Conservation (phyloP, 371 early-diverging fungal species). For the Smittium culicis region DNA sequence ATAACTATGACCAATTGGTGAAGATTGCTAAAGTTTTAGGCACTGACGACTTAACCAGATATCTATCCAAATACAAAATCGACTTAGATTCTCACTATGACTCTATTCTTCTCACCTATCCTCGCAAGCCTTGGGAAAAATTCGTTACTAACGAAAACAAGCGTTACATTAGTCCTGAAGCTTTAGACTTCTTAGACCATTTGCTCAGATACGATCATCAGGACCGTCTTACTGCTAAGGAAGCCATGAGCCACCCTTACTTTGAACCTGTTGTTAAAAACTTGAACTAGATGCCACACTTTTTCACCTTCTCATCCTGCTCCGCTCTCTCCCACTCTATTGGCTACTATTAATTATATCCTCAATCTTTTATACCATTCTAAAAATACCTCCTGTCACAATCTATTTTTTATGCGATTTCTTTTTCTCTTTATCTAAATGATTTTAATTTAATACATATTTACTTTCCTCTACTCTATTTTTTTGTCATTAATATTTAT, state of each 20-base stretch:
- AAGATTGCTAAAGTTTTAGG: slow-evolving; percentile 96
- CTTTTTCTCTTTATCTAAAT: no score
- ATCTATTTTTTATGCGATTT: no score
- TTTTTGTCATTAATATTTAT: no score
- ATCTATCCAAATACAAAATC: slow-evolving; percentile 91
- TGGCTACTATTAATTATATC: no score
- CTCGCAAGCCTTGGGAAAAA: slow-evolving; percentile 87
- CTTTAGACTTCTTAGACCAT: slow-evolving; percentile 87
- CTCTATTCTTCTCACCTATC: slow-evolving; percentile 65
- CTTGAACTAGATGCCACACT: background rate
- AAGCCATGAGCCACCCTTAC: slow-evolving; percentile 92
- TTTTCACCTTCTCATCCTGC: no score
- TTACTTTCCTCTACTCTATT: no score
- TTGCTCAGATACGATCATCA: slow-evolving; percentile 96
- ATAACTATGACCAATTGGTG: slow-evolving; percentile 96
- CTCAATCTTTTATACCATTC: no score
- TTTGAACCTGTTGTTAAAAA: slow-evolving; percentile 39
- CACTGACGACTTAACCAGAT: slow-evolving; percentile 76
- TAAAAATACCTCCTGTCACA: no score
- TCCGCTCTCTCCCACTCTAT: no score
- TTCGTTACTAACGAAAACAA: slow-evolving; percentile 83
- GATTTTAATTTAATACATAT: no score
- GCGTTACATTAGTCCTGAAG: slow-evolving; percentile 75
- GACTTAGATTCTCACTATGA: slow-evolving; percentile 76
- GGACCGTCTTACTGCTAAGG: slow-evolving; percentile 85